A percentile compares a stretch with the other conserved stretches of the same genome.
These are phyloP conservation scores for Vicia villosa DNA, from an alignment of 306 rosid species.

Conservation along the genomic window DNA sequence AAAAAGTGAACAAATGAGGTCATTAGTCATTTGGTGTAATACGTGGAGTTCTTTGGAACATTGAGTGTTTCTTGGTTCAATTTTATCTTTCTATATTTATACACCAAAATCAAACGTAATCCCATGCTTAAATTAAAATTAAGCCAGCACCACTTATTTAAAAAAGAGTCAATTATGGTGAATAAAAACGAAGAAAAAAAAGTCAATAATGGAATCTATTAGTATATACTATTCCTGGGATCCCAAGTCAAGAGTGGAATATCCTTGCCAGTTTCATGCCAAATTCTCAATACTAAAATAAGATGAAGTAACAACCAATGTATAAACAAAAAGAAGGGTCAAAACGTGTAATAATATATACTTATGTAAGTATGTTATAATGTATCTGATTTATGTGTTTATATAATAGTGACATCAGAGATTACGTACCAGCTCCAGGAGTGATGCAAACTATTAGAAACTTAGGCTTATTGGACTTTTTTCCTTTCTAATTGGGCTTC, in stretches of 20 bases:
- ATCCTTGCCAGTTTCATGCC: neutral
- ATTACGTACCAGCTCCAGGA: conserved; percentile 61
- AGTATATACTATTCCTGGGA: neutral
- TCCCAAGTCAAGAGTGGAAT: conserved; percentile 20
- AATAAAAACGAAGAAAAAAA: neutral
- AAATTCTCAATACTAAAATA: neutral
- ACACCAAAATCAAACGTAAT: neutral
- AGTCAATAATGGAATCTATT: neutral
- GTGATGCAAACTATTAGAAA: too few relatives aligned
- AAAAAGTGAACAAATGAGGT: neutral
- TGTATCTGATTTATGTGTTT: too few relatives aligned
- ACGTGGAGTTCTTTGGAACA: neutral
- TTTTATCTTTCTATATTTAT: neutral
- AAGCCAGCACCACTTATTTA: neutral
- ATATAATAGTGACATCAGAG: too few relatives aligned
- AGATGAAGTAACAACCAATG: neutral
- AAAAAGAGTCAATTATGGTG: neutral
- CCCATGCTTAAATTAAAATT: neutral
- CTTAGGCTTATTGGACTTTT: too few relatives aligned
- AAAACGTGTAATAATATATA: neutral
- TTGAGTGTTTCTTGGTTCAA: neutral
- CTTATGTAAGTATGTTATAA: too few relatives aligned
- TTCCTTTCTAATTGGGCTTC: too few relatives aligned
- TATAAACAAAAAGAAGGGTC: neutral
- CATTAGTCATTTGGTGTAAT: neutral